Evolutionary conservation across 73 alveolate species (phyloP), one percentile per base, ranked within the genome.

Genomic region (Tetrahymena elliotti): DNA sequence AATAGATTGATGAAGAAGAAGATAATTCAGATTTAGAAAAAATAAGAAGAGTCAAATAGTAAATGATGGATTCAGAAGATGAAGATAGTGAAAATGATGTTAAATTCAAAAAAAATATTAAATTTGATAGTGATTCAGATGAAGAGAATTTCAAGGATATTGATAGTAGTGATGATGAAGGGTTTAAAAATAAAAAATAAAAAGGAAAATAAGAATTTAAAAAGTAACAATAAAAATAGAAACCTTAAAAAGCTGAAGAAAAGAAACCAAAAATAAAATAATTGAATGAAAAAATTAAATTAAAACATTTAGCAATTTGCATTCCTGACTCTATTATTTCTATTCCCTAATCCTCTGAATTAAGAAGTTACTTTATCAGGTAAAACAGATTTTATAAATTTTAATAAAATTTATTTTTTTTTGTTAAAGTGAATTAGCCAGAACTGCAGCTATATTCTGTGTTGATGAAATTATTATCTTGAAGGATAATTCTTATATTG

Each of bases 401-500:
- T 27, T 18, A 68, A 68, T 3, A n/a, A n/a, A 22, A 27, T 68
- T 27, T 68, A 31, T 68, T 10, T 2, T 68, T 68, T n/a, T 27
- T 6, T 4, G 6, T 4, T 18, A 68, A 27, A 68, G 88, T 68
- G 88, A 98, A 95, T 96, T 98, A 82, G 99, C 99, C 20, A 96
- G 98, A 54, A 97, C 99, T 35, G 97, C 98, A 35, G 98, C 98
- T 5, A 98, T 97, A 34, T 98, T 96, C 96, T 93, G 95, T 52
- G 98, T 98, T 12, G 97, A 98, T 93, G 99, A 98, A 93, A 97
- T 98, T 11, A 97, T 98, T 35, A 97, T 97, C 38, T 94, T 96
- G 82, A 98, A 97, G 95, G 97, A 97, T 84, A 93, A 68, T 68
- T 68, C 88, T 27, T 68, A 68, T 68, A 94, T 94, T 6, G 94